A percentile compares a stretch with the other conserved stretches of the same genome.
phyloP scores from a whole-genome alignment of 345 rosid species.

The Capsella bursapastoris region DNA sequence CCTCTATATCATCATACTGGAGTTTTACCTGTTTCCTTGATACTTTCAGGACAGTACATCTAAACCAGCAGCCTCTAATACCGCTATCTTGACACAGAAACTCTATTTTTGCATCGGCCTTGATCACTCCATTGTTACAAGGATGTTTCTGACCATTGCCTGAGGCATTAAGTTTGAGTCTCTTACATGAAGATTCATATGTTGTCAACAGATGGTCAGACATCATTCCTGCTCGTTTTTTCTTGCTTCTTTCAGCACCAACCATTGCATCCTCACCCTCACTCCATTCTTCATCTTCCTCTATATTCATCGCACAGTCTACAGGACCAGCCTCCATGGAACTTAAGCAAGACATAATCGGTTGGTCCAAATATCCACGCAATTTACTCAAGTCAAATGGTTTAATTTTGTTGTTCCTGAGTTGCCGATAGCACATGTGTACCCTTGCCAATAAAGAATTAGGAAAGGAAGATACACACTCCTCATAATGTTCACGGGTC shows the following conservation, averaged over 20 bases:
- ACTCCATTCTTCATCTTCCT: constrained; percentile 62
- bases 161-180: constrained; percentile 53
- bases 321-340: constrained; percentile 53
- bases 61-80: constrained; percentile 96
- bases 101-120: constrained; percentile 77
- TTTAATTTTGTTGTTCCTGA: constrained; percentile 76
- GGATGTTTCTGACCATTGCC: constrained; percentile 55
- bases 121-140: constrained; percentile 47
- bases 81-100: constrained; percentile 95
- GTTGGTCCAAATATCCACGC: constrained; percentile 84
- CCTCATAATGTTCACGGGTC: constrained; percentile 76
- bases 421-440: constrained; percentile 83
- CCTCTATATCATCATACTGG: constrained; percentile 81
- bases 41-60: constrained; percentile 75
- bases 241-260: constrained; percentile 73
- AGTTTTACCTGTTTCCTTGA: constrained; percentile 76
- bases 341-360: constrained; percentile 70
- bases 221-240: constrained; percentile 47
- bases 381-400: constrained; percentile 84
- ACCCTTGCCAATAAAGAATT: constrained; percentile 62
- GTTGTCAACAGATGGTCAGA: constrained; percentile 45
- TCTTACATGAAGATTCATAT: constrained; percentile 52
- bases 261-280: constrained; percentile 56
- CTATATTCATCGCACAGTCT: constrained; percentile 52
- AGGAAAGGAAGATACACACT: constrained; percentile 69